These are phyloP conservation scores for Mucor indicus DNA, from an alignment of 371 early-diverging fungal genomes.

Conservation along the genomic window DNA sequence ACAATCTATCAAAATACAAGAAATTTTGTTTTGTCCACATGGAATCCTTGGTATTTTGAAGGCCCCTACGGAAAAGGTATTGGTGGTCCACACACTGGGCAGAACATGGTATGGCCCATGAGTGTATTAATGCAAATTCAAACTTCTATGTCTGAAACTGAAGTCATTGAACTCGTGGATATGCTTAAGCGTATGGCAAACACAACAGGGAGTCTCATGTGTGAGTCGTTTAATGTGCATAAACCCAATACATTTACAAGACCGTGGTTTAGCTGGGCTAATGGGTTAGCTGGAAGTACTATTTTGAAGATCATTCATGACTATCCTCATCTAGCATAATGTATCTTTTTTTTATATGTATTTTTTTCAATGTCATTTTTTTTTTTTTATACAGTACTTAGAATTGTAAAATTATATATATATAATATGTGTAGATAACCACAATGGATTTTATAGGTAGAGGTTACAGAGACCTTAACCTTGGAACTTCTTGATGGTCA, in stretches of 20 bases:
- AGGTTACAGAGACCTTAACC: no score
- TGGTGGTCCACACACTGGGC: conserved; percentile 58
- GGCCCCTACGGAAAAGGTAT: conserved; percentile 45
- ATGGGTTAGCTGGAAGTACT: conserved; percentile 46
- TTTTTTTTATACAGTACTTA: no score
- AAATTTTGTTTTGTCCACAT: conserved; percentile 42
- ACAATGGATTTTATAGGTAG: no score
- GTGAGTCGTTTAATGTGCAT: conserved; percentile 46
- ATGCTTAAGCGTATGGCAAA: conserved; percentile 29
- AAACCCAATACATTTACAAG: conserved; percentile 37
- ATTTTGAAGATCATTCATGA: conserved; percentile 30
- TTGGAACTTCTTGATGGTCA: conserved; percentile 76
- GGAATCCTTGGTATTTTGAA: conserved; percentile 60
- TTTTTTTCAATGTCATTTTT: no score
- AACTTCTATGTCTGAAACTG: conserved; percentile 31
- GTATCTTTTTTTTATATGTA: neutral
- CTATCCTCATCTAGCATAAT: conserved; percentile 22
- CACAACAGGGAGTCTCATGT: conserved; percentile 37
- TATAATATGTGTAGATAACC: no score
- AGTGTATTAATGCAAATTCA: conserved; percentile 32
- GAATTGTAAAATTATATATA: no score
- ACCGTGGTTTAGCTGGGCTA: conserved; percentile 58
- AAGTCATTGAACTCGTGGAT: conserved; percentile 36
- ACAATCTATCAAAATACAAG: conserved; percentile 53
- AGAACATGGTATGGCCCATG: conserved; percentile 41